A percentile compares a stretch with the other conserved stretches of the same genome.
Conservation (phyloP, 805 yeast genomes). For the Sugiyamaella smithiae region DNA sequence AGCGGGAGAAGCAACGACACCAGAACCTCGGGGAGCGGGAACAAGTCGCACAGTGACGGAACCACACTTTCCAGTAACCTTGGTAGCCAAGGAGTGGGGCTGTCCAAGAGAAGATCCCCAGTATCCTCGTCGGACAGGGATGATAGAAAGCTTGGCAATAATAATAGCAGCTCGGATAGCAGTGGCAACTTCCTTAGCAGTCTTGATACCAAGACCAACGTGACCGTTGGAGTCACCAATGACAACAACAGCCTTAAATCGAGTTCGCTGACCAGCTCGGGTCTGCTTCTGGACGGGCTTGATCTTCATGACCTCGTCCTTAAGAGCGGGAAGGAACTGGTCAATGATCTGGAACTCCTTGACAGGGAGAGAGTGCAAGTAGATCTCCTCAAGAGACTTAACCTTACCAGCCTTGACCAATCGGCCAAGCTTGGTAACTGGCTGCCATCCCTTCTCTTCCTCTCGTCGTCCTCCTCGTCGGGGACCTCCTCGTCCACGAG, state of each 20-base stretch:
- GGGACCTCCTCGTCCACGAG: constrained; percentile 52
- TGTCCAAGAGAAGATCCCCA: constrained; percentile 99
- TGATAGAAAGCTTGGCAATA: constrained; percentile 97
- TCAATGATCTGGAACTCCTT: constrained; percentile 99
- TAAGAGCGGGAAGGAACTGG: constrained; percentile 89
- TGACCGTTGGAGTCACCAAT: constrained; percentile 99
- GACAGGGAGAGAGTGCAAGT: constrained; percentile 98
- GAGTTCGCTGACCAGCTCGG: constrained; percentile 99
- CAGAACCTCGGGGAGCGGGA: constrained; percentile 99
- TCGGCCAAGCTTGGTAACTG: constrained; percentile 99
- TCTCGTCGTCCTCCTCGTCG: constrained; percentile 77
- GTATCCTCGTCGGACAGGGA: constrained; percentile 99
- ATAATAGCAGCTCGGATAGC: constrained; percentile 99
- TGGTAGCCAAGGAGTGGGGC: constrained; percentile 97
- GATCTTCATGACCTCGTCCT: constrained; percentile 99
- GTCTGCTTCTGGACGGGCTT: constrained; percentile 99
- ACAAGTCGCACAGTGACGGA: constrained; percentile 96
- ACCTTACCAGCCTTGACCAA: constrained; percentile 98
- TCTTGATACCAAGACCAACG: constrained; percentile 99
- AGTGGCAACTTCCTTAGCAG: constrained; percentile 99
- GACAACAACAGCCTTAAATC: constrained; percentile 99
- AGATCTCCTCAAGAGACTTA: constrained; percentile 94
- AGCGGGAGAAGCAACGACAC: constrained; percentile 99
- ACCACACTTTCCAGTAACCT: constrained; percentile 99
- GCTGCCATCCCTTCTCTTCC: constrained; percentile 99